Conservation (phyloP, 148 eudicot species). For the Cornus controversa region DNA sequence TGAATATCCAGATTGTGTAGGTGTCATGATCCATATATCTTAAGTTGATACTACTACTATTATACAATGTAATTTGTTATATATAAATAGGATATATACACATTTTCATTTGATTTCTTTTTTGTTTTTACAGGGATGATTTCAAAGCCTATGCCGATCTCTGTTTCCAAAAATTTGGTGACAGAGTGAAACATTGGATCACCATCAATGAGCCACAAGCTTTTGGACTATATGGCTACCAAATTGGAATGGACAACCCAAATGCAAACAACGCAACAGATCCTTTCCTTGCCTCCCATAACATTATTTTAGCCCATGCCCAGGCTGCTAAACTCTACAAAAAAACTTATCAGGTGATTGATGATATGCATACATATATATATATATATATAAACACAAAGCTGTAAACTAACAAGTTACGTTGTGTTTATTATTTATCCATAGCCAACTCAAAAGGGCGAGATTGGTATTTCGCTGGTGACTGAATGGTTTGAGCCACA, state of each 20-base stretch:
- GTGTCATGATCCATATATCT: too few relatives aligned
- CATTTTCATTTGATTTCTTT: too few relatives aligned
- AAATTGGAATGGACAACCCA: background rate
- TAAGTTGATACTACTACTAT: too few relatives aligned
- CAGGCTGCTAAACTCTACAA: background rate
- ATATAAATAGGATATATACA: too few relatives aligned
- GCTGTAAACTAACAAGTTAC: too few relatives aligned
- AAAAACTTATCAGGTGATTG: background rate
- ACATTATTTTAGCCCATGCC: background rate
- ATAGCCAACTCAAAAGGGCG: background rate
- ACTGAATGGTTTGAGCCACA: background rate
- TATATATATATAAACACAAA: too few relatives aligned
- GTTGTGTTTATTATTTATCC: background rate
- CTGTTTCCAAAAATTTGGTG: slow-evolving; percentile 21
- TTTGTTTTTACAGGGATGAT: slow-evolving; percentile 12
- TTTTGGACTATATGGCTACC: slow-evolving; percentile 10
- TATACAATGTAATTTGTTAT: too few relatives aligned
- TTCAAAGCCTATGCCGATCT: slow-evolving; percentile 16
- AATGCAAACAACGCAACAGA: background rate
- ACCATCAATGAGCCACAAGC: slow-evolving; percentile 21
- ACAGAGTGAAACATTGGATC: slow-evolving; percentile 19
- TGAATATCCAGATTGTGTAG: slow-evolving; percentile 16
- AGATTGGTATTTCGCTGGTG: background rate
- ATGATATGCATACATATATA: too few relatives aligned
- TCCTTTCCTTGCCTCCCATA: background rate